These are phyloP conservation scores for Hansenula lynferdii DNA, from an alignment of 1,139 yeast species.

Conservation along the genomic window DNA sequence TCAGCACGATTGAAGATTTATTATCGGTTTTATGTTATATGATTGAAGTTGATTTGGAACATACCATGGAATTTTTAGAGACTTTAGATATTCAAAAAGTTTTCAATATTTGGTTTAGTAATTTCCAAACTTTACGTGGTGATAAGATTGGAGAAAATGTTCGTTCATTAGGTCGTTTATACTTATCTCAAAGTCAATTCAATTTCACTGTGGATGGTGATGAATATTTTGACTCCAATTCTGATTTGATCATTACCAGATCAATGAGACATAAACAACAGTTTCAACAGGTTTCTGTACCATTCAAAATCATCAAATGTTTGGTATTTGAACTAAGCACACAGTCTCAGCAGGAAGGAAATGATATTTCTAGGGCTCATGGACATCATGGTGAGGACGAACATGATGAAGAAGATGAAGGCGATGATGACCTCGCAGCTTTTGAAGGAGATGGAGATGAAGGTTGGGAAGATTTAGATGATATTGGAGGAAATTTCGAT, in stretches of 20 bases:
- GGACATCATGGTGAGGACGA: slow-evolving; percentile 21
- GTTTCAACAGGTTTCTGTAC: slow-evolving; percentile 63
- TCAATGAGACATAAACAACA: slow-evolving; percentile 69
- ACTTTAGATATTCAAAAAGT: slow-evolving; percentile 37
- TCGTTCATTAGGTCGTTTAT: slow-evolving; percentile 64
- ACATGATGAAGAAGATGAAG: slow-evolving; percentile 28
- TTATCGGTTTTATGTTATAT: slow-evolving; percentile 73
- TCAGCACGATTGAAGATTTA: slow-evolving; percentile 72
- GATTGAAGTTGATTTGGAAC: slow-evolving; percentile 53
- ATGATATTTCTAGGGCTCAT: slow-evolving; percentile 8
- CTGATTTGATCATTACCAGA: slow-evolving; percentile 68
- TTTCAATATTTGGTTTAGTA: slow-evolving; percentile 74
- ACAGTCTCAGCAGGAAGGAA: slow-evolving; percentile 35
- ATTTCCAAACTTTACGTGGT: slow-evolving; percentile 80
- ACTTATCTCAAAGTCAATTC: slow-evolving; percentile 44
- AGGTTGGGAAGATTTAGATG: slow-evolving; percentile 84
- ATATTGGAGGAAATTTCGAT: slow-evolving; percentile 21
- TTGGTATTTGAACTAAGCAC: slow-evolving; percentile 64
- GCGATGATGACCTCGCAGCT: slow-evolving; percentile 33
- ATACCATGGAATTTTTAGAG: slow-evolving; percentile 56
- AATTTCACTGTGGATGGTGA: slow-evolving; percentile 71
- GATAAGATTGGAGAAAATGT: slow-evolving; percentile 69
- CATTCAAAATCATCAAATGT: slow-evolving; percentile 67
- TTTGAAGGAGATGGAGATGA: slow-evolving; percentile 34
- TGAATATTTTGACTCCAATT: slow-evolving; percentile 46